Base-by-base conservation (phyloP, 164 flowering plant species). In the Berberis vulgaris region DNA sequence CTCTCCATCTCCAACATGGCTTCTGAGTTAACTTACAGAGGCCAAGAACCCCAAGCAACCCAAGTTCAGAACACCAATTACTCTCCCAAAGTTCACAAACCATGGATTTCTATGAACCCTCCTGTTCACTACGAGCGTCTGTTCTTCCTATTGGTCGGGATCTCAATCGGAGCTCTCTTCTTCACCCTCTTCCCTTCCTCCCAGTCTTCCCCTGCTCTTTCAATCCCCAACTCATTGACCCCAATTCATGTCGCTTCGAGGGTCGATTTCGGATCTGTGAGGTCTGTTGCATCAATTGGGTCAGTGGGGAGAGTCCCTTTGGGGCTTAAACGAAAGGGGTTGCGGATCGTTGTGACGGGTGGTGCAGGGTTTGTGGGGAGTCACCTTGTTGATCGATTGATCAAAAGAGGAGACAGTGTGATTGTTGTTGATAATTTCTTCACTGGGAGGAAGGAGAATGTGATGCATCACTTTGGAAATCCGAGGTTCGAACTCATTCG, bases 291-390 rank as follows among this genome's bases (percentile, higher is more conserved):
- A 26, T 26, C 10, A 52, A 3, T 11, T 81, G 2, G 82, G 76
- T 7, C 26, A 26, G 26, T 26, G 26, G 93, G 88, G 50, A 87
- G 83, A 73, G 46, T 90, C 3, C 97, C 97, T 6, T 70, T 90
- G 66, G 95, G 95, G 45, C 59, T 90, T 77, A 86, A 84, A 65
- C 55, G 87, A 57, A 84, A 84, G 76, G 89, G 91, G 10, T 63
- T 82, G 55, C 62, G 97, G 68, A 82, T 90, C 67, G 92, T 90
- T 44, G 97, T 90, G 2, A 88, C 97, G 0, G 97, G 97, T 7
- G 97, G 97, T 12, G 97, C 95, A 6, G 97, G 97, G 41, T 90
- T 90, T 74, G 97, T 90, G 7, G 97, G 97, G 45, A 86, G 92
- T 43, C 97, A 90, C 61, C 76, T 90, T 1, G 97, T 90, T 49